Base-by-base conservation (phyloP, 2,329 filamentous ascomycete genomes). In the Fusarium virguliforme region DNA sequence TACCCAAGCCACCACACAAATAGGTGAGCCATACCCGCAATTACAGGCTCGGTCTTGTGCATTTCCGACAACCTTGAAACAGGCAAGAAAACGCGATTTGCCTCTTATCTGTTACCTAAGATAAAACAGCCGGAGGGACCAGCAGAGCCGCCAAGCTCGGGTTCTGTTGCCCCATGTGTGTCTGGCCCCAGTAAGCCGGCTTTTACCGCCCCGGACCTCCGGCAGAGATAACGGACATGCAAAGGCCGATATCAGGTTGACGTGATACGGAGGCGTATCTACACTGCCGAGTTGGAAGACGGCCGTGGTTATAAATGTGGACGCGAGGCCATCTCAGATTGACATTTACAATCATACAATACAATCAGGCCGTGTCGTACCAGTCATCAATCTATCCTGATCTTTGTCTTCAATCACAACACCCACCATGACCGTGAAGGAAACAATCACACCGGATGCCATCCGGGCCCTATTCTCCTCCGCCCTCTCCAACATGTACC, bases 401-500 rank as follows among this genome's bases (percentile, higher is more conserved):
- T 41, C 54, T 32, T 15, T 22, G 8, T 56, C 9, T 30, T 50
- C 13, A 35, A 28, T 18, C 28, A 46, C 26, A 48, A 13, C 13
- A 7, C 1, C 26, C 35, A 55, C 8, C 8, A 70, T 70, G 68
- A 18, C 38, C 15, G 22, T 18, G 8, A 64, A 48, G 41, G 60
- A 57, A 6, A 26, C 26, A 4, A 30, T 55, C 30, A 69, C 38
- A 18, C 66, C 70, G 9, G 69, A 72, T 37, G 22, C 58, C 12
- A 66, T 62, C 56, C 60, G 68, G 35, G 64, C 68, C 4, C 30
- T 28, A 13, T 78, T 78, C 56, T 63, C 73, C 26, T 61, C 73
- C 0, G 74, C 76, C 13, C 69, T 80, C 66, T 80, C 78, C 4
- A 60, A 61, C 18, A 79, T 79, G 77, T 79, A 79, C 64, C 72